Evolutionary conservation across 768 basidiomycete genomes (phyloP).

Genomic region (Leucosporidium yakuticum): DNA sequence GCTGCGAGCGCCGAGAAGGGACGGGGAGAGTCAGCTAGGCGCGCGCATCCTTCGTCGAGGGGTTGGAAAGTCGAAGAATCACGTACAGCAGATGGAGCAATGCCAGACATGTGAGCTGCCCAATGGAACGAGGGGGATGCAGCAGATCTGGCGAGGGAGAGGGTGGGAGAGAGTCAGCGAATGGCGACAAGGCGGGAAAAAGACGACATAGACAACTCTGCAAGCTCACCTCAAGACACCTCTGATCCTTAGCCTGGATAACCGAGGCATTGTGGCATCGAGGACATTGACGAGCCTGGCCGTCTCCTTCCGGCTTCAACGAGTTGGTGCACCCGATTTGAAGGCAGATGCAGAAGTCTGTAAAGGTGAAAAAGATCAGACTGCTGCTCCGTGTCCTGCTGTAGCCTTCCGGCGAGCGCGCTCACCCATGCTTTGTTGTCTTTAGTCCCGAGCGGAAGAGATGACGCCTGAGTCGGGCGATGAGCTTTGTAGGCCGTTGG

Average conservation of each 20-base stretch:
- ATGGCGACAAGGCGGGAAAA: background rate
- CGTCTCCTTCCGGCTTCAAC: background rate
- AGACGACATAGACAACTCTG: background rate
- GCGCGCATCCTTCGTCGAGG: too few relatives aligned
- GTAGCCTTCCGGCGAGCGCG: background rate
- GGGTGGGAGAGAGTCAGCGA: background rate
- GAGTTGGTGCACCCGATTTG: background rate
- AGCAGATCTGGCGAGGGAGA: conserved; percentile 16
- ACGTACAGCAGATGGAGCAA: conserved; percentile 26
- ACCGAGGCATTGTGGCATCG: background rate
- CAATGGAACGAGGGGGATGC: conserved; percentile 21
- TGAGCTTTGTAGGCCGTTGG: background rate
- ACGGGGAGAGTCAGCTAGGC: too few relatives aligned
- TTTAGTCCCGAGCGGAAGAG: background rate
- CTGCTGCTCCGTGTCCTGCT: background rate
- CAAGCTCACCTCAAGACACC: too few relatives aligned
- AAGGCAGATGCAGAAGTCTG: conserved; percentile 2
- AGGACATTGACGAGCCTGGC: background rate
- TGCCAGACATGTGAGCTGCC: conserved; percentile 19
- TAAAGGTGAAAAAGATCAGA: background rate
- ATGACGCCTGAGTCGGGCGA: background rate
- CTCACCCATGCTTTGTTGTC: background rate
- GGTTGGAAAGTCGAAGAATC: background rate
- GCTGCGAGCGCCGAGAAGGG: background rate
- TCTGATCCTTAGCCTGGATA: too few relatives aligned